Evolutionary conservation across 768 basidiomycete species (phyloP).

Genomic region (Udeniomyces megalosporus): DNA sequence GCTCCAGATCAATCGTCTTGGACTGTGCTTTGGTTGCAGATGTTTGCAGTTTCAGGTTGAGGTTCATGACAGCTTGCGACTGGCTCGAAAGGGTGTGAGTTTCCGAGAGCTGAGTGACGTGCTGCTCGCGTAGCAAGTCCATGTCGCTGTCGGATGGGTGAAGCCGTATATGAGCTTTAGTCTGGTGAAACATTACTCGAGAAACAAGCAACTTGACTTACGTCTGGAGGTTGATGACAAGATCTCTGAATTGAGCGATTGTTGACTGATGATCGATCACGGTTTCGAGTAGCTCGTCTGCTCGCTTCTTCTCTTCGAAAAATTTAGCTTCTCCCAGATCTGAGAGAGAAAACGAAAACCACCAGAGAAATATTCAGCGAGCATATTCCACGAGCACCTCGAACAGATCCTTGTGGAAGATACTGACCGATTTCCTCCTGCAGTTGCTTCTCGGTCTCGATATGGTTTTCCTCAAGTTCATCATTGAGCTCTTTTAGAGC

Average conservation of each 20-base stretch:
- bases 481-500: conserved; percentile 89
- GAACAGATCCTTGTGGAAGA: not conserved
- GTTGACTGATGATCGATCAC: conserved; percentile 76
- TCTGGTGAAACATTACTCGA: not conserved
- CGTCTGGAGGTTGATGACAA: conserved; percentile 71
- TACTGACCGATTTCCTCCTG: conserved; percentile 70
- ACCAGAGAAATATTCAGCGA: too few species aligned
- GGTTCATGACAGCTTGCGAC: conserved; percentile 79
- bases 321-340: conserved; percentile 47
- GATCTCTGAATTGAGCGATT: conserved; percentile 79
- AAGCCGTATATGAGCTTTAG: not conserved
- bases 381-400: not conserved
- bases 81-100: conserved; percentile 70
- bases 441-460: conserved; percentile 79
- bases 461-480: conserved; percentile 89
- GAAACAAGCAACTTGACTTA: conserved; percentile 28
- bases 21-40: conserved; percentile 81
- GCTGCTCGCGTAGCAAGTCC: conserved; percentile 63
- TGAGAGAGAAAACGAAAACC: not conserved
- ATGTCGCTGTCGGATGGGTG: conserved; percentile 49
- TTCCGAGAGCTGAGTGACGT: conserved; percentile 67
- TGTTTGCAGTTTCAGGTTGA: conserved; percentile 87
- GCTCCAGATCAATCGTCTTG: conserved; percentile 72
- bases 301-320: conserved; percentile 48
- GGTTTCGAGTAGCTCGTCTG: conserved; percentile 54